Evolutionary conservation across 176 grass and related monocot genomes (phyloP).

Genomic region (Calamus simplicifolius): DNA sequence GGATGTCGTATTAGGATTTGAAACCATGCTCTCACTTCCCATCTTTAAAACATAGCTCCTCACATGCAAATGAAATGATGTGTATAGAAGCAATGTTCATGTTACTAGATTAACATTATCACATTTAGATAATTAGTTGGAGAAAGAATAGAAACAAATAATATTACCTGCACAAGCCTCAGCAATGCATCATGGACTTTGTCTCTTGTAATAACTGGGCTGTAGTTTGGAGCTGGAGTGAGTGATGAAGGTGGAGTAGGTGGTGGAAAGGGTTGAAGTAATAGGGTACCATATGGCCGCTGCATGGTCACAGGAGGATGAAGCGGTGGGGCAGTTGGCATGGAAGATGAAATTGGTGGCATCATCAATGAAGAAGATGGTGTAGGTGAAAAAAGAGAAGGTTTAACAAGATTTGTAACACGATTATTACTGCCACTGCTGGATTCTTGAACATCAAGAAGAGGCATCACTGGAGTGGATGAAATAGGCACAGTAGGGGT

Average conservation of each 20-base stretch:
- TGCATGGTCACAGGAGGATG: conserved; percentile 30
- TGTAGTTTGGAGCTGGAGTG: conserved; percentile 25
- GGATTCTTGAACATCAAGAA: conserved; percentile 27
- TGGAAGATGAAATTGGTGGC: conserved; percentile 21
- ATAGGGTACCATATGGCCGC: conserved; percentile 26
- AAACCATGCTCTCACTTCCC: no score
- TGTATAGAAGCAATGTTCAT: no score
- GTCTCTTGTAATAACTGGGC: conserved; percentile 33
- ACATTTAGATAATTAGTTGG: no score
- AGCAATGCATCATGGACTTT: conserved; percentile 28
- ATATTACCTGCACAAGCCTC: conserved; percentile 54
- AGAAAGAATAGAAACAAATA: no score
- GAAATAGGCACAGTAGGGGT: conserved; percentile 21
- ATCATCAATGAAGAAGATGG: conserved; percentile 21
- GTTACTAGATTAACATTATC: no score
- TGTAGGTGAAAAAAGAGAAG: conserved; percentile 20
- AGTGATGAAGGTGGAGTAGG: conserved; percentile 22
- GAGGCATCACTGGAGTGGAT: conserved; percentile 17
- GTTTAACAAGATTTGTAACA: conserved; percentile 25
- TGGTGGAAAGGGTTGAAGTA: conserved; percentile 34
- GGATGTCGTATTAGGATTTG: no score
- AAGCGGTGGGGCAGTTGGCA: conserved; percentile 27
- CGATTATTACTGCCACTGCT: conserved; percentile 10
- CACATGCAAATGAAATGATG: no score
- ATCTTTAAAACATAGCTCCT: no score